Conservation (phyloP, 352 stramenopile genomes). For the Globisporangium paroecandrum region DNA sequence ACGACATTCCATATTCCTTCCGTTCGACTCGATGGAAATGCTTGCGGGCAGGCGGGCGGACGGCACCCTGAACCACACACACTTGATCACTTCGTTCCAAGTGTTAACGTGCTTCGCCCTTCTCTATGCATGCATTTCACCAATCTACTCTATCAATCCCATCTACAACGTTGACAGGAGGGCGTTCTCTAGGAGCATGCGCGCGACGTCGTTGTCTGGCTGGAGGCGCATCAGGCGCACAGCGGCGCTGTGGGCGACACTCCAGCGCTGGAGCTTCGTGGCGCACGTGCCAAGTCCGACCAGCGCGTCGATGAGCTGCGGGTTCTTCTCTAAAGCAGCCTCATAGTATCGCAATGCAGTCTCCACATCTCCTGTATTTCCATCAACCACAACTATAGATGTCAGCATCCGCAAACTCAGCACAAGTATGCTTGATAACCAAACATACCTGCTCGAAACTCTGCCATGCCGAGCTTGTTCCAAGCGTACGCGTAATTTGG, state of each 20-base stretch:
- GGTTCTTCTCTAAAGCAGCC: constrained; percentile 60
- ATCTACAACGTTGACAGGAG: constrained; percentile 47
- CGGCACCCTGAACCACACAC: too few relatives aligned
- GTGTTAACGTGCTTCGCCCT: not conserved
- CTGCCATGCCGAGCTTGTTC: constrained; percentile 69
- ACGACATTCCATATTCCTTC: too few relatives aligned
- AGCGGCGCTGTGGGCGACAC: constrained; percentile 48
- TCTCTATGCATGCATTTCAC: not conserved
- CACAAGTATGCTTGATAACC: not conserved
- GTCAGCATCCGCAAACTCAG: not conserved
- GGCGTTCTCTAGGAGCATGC: constrained; percentile 62
- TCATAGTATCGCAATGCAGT: constrained; percentile 58
- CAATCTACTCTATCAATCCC: not conserved
- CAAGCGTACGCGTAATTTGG: constrained; percentile 65
- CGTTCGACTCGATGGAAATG: too few relatives aligned
- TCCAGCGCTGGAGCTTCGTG: constrained; percentile 62
- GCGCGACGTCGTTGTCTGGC: constrained; percentile 60
- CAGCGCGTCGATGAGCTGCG: constrained; percentile 68
- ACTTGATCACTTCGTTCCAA: not conserved
- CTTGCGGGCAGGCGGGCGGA: too few relatives aligned
- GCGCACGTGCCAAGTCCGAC: constrained; percentile 72
- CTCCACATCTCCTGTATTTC: constrained; percentile 38
- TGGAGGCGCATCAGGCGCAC: constrained; percentile 57
- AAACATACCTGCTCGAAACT: constrained; percentile 51
- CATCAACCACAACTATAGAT: not conserved